Evolutionary conservation across 495 filamentous ascomycete species (phyloP), one percentile per base, ranked within the genome.

Genomic region (Astrocystis sublimbata): DNA sequence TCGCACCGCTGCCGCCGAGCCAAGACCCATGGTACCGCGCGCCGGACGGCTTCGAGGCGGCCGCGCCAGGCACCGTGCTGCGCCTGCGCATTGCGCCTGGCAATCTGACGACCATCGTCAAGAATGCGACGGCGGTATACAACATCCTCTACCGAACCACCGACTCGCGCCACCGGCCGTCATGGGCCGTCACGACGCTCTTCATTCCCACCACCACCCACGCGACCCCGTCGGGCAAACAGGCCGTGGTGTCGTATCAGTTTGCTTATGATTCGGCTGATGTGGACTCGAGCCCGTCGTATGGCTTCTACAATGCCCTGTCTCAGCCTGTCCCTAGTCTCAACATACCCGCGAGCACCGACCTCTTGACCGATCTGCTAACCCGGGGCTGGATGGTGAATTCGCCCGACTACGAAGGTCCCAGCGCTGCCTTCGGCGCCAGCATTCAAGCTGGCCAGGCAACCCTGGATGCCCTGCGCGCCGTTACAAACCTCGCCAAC

Each of bases 71-170:
- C 1, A 64, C 67, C 2, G 72, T 83, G 31, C 74, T 85, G n/a
- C 76, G 77, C 41, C 53, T 76, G 33, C 78, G 83, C 9, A 50
- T 63, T 0, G 73, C 78, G 12, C 76, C 79, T 24, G 73, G 76
- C 12, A 82, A 83, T 60, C 47, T 79, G 15, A 67, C 72, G 3
- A 49, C 66, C 3, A 46, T 71, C 8, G 61, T 71, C 28, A 36
- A 28, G 1, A 71, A 72, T 45, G 70, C 71, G 12, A 47, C 65
- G 7, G 58, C 66, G 17, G 72, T 76, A 0, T 79, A 79, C 59
- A 78, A 84, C 51, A 73, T 84, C 50, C 79, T 86, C 9, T 86
- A 77, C 67, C 78, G 81, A 0, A 80, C 80, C 1, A 83, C 79
- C 0, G 71, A 84, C 62, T 65, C 70, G 12, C 71, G 64, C 23